These are phyloP conservation scores for Hirsutella thompsonii DNA, from an alignment of 2,329 filamentous ascomycete species.

Conservation along the genomic window DNA sequence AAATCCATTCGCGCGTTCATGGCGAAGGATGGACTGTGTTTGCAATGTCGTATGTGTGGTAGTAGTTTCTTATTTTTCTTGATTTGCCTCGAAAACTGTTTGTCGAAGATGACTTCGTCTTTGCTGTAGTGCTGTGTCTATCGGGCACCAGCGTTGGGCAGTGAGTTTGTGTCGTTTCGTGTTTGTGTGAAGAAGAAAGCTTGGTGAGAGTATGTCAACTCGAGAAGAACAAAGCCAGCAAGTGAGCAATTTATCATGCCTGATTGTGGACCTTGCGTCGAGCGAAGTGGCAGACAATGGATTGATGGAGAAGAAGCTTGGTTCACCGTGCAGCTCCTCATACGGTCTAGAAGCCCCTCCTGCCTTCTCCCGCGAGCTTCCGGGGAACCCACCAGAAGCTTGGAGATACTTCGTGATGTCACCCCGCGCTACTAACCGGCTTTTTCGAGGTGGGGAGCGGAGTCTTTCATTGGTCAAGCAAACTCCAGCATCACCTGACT, in stretches of 20 bases:
- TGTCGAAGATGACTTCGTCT: not conserved
- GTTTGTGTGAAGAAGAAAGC: not conserved
- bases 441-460: constrained; percentile 11
- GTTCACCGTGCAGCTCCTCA: constrained; percentile 6
- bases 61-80: not conserved
- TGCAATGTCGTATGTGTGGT: too few relatives aligned
- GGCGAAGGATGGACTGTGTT: not conserved
- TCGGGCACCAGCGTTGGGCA: constrained; percentile 2
- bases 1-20: constrained; percentile 80
- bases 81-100: not conserved
- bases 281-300: not conserved
- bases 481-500: constrained; percentile 2
- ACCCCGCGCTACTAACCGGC: constrained; percentile 17
- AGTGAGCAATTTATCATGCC: not conserved
- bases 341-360: constrained; percentile 10
- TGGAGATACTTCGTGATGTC: constrained; percentile 20
- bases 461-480: constrained; percentile 4
- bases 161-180: not conserved
- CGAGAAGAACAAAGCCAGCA: not conserved
- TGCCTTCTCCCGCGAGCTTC: not conserved
- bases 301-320: not conserved
- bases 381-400: constrained; percentile 18
- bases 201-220: not conserved
- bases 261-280: not conserved
- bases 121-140: not conserved